Evolutionary conservation across 202 grass and related monocot genomes (phyloP), one percentile per base, ranked within the genome.

Genomic region (Carex arenaria): DNA sequence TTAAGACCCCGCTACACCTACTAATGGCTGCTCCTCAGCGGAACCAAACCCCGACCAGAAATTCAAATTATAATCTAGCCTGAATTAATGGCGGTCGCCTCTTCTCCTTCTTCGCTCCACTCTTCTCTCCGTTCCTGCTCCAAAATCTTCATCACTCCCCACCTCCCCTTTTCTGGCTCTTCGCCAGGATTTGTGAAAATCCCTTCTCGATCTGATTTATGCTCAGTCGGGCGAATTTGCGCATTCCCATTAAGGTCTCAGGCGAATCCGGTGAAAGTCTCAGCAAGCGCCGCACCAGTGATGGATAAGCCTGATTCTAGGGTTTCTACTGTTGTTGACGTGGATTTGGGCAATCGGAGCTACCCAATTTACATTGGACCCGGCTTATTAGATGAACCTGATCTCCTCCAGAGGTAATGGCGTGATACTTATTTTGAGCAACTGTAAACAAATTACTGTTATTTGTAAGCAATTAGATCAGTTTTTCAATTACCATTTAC

Each of bases 301-400:
- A 93, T 92, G 87, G 84, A 93, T 74, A 82, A 81, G 60, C 15
- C 82, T 52, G 91, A 82, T 67, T 95, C 93, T 49, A 90, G 76
- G 86, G 95, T 91, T 77, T 93, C 93, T 14, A 86, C 87, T 14
- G 85, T 95, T 19, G 95, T 98, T 74, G 90, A 95, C 23, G 95
- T 98, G 61, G 89, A 98, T 87, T 93, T 98, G 67, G 95, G 95
- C 34, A 87, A 89, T 85, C 90, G 95, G 78, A 98, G 95, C 83
- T 98, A 98, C 83, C 95, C 95, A 83, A 98, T 98, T 88, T 98
- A 98, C 80, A 98, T 94, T 64, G 95, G 90, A 30, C 72, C 90
- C 2, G 87, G 89, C n/a, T 85, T 98, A 18, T 88, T 98, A 34
- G 81, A 98, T 55, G 90, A 94, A 67, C 93, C 92, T 13, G 87